A percentile compares a stretch with the other conserved stretches of the same genome.
Evolutionary conservation across 306 rosid species (phyloP).

Genomic region (Corylus avellana): DNA sequence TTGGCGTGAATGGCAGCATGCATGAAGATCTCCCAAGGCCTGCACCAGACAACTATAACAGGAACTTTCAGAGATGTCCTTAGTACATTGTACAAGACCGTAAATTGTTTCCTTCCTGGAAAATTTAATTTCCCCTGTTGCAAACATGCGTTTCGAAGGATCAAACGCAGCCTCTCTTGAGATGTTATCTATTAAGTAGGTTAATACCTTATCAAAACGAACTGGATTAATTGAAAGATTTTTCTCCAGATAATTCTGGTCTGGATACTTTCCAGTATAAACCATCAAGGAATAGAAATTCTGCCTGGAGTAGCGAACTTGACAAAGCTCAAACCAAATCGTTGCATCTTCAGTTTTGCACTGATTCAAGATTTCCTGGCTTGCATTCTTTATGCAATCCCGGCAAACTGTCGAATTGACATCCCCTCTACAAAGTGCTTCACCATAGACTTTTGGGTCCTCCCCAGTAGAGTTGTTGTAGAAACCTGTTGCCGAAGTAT

Average conservation of each 20-base stretch:
- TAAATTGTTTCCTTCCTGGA: constrained; percentile 33
- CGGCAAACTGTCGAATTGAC: constrained; percentile 43
- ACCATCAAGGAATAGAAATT: constrained; percentile 23
- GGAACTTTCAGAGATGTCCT: constrained; percentile 31
- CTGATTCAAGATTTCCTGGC: constrained; percentile 33
- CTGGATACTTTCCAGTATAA: constrained; percentile 47
- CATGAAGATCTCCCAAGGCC: constrained; percentile 39
- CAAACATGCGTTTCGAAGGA: constrained; percentile 42
- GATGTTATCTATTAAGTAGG: constrained; percentile 30
- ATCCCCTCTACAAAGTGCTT: constrained; percentile 68
- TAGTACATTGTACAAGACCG: constrained; percentile 62
- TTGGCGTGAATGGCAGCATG: constrained; percentile 34
- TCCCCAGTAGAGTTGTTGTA: constrained; percentile 29
- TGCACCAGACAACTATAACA: constrained; percentile 44
- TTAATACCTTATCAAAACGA: constrained; percentile 8
- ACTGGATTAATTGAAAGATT: constrained; percentile 16
- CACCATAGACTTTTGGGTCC: constrained; percentile 42
- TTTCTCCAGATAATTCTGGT: constrained; percentile 26
- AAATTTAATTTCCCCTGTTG: constrained; percentile 34
- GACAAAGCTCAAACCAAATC: constrained; percentile 65
- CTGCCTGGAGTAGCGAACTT: constrained; percentile 50
- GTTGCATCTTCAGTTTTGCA: constrained; percentile 49
- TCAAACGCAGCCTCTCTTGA: constrained; percentile 29
- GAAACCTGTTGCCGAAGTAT: constrained; percentile 39
- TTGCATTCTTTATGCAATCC: constrained; percentile 49